Conservation (phyloP, 2,329 filamentous ascomycete genomes). For the Tolypocladium amazonense region DNA sequence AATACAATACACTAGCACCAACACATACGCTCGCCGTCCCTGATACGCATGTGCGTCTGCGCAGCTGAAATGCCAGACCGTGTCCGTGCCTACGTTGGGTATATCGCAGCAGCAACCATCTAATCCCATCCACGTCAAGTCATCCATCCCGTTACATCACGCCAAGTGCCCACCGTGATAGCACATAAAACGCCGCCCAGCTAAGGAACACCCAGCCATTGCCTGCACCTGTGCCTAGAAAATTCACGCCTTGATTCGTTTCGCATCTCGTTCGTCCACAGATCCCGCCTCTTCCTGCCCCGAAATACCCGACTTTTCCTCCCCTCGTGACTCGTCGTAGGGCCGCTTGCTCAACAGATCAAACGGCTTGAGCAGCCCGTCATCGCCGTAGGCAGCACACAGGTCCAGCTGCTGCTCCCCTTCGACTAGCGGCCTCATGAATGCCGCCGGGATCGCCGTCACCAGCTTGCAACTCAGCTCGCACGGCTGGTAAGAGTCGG, state of each 20-base stretch:
- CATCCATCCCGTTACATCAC: neutral
- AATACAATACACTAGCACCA: neutral
- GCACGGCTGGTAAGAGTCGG: conserved; percentile 24
- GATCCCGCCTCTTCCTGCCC: neutral
- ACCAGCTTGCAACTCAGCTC: conserved; percentile 19
- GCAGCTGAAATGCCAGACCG: neutral
- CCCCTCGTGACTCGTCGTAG: neutral
- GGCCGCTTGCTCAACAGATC: neutral
- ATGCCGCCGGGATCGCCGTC: conserved; percentile 24
- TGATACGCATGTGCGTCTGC: neutral
- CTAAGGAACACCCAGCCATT: neutral
- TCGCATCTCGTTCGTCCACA: neutral
- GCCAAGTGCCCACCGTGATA: neutral
- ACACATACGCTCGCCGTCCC: neutral
- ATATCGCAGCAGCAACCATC: neutral
- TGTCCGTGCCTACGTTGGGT: neutral
- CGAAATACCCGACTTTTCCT: too few relatives aligned
- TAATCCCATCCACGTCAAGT: neutral
- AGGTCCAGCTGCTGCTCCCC: conserved; percentile 23
- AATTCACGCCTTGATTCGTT: conserved; percentile 4
- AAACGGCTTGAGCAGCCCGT: conserved; percentile 1
- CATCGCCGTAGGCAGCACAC: conserved; percentile 16
- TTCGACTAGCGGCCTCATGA: conserved; percentile 18
- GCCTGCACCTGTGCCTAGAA: neutral
- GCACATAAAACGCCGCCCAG: neutral